phyloP scores from a whole-genome alignment of 169 alveolate species.

The Pseudocohnilembus persalinus region DNA sequence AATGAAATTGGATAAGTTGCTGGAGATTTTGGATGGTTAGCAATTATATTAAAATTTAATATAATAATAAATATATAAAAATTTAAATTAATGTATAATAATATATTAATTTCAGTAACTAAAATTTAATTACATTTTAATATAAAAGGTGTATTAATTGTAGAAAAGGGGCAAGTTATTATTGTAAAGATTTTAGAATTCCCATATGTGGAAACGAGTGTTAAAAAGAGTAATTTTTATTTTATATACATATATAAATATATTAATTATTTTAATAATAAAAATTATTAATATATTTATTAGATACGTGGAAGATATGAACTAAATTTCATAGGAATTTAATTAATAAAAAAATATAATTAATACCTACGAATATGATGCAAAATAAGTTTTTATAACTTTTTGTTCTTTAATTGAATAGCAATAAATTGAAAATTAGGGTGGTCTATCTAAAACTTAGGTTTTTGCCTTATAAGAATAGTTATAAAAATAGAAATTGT shows the following conservation, averaged over 20 bases:
- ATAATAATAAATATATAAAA: too few species aligned
- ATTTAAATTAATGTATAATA: too few species aligned
- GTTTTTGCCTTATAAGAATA: not conserved
- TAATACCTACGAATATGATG: constrained; percentile 16
- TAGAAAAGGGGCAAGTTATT: constrained; percentile 79
- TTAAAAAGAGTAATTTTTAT: constrained; percentile 48
- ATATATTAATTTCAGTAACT: too few species aligned
- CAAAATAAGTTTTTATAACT: constrained; percentile 1
- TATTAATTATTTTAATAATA: not conserved
- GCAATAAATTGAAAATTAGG: not conserved
- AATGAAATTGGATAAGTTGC: constrained; percentile 62
- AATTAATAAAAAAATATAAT: constrained; percentile 22
- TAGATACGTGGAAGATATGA: constrained; percentile 16
- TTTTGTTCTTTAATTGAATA: not conserved
- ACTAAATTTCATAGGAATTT: constrained; percentile 2
- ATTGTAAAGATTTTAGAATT: constrained; percentile 74
- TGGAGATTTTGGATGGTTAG: constrained; percentile 68
- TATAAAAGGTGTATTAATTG: constrained; percentile 89
- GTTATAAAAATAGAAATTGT: not conserved
- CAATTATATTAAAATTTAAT: not conserved
- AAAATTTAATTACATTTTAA: too few species aligned
- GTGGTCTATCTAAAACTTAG: not conserved
- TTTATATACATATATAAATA: not conserved
- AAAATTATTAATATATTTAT: too few species aligned
- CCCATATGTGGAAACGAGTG: constrained; percentile 88